Evolutionary conservation across 78 protist genomes (phyloP).

Genomic region (Mastigamoeba balamuthi): DNA sequence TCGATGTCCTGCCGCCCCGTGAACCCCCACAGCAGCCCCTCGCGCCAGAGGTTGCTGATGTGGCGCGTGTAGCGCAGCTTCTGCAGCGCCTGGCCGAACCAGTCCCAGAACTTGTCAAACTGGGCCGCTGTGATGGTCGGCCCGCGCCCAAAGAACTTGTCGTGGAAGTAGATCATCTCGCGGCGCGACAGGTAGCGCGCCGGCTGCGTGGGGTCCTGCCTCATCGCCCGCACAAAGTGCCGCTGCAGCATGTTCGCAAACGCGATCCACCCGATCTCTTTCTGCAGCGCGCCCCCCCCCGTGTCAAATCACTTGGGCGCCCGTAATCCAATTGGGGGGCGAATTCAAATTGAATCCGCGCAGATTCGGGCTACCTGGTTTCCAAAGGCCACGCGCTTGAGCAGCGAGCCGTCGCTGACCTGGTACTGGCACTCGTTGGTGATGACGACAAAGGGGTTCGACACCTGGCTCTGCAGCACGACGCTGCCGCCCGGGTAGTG

Average conservation of each 20-base stretch:
- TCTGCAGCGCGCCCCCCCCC: too few species aligned
- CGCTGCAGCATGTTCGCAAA: constrained; percentile 45
- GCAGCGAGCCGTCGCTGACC: constrained; percentile 30
- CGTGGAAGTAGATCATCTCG: constrained; percentile 35
- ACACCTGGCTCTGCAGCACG: background rate
- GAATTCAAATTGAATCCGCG: too few species aligned
- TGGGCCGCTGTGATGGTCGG: constrained; percentile 14
- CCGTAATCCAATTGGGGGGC: too few species aligned
- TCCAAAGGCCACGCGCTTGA: constrained; percentile 37
- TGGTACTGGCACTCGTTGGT: constrained; percentile 62
- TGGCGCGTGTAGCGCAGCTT: constrained; percentile 51
- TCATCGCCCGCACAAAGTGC: constrained; percentile 53
- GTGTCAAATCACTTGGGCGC: too few species aligned
- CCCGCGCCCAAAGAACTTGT: constrained; percentile 36
- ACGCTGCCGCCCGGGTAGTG: background rate
- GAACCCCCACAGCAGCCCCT: constrained; percentile 47
- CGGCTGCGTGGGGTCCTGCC: constrained; percentile 48
- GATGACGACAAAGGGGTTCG: constrained; percentile 54
- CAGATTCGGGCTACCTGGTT: background rate
- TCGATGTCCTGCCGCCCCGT: constrained; percentile 30
- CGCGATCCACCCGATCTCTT: constrained; percentile 44
- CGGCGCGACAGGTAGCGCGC: constrained; percentile 38
- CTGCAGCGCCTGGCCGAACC: constrained; percentile 58
- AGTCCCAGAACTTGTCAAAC: constrained; percentile 53
- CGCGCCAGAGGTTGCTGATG: constrained; percentile 46